Evolutionary conservation across 495 filamentous ascomycete species (phyloP).

Genomic region (Chaetomium cochliodes): DNA sequence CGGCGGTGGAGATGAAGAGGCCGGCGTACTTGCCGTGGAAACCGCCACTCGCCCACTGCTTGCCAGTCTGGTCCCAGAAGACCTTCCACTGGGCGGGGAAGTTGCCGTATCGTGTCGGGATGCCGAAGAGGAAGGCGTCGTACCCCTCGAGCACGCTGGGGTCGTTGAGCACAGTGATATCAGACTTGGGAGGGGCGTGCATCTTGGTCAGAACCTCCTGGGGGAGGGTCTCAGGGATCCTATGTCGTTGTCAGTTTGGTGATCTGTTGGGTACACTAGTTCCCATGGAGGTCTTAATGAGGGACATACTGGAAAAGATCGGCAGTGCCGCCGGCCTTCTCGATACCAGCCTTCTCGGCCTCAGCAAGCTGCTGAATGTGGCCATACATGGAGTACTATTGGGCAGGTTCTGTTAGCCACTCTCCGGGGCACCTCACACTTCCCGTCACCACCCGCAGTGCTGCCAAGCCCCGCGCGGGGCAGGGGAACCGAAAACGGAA

Average conservation of each 20-base stretch:
- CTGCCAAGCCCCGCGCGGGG: neutral
- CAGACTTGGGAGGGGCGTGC: slow-evolving; percentile 78
- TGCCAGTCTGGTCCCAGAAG: slow-evolving; percentile 82
- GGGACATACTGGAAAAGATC: slow-evolving; percentile 74
- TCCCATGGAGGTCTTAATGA: neutral
- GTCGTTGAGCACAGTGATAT: slow-evolving; percentile 62
- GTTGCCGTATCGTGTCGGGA: slow-evolving; percentile 98
- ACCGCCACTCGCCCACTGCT: slow-evolving; percentile 67
- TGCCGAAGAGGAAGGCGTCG: slow-evolving; percentile 90
- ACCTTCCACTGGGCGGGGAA: slow-evolving; percentile 95
- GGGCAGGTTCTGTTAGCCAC: slow-evolving; percentile 21
- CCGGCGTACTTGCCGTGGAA: slow-evolving; percentile 91
- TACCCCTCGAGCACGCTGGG: slow-evolving; percentile 69
- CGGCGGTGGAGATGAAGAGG: slow-evolving; percentile 82
- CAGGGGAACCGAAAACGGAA: slow-evolving; percentile 24
- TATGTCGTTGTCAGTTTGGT: slow-evolving; percentile 30
- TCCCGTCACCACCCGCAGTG: neutral
- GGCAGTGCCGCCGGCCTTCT: slow-evolving; percentile 76
- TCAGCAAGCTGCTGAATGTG: slow-evolving; percentile 82
- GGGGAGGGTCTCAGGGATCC: slow-evolving; percentile 82
- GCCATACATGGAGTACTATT: slow-evolving; percentile 93
- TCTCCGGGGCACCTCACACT: neutral
- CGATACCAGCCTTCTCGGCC: slow-evolving; percentile 87
- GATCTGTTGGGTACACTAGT: neutral
- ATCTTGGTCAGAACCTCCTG: slow-evolving; percentile 77